A percentile compares a stretch with the other conserved stretches of the same genome.
phyloP scores from a whole-genome alignment of 1,284 basidiomycete genomes.

The Heliocybe sulcata region DNA sequence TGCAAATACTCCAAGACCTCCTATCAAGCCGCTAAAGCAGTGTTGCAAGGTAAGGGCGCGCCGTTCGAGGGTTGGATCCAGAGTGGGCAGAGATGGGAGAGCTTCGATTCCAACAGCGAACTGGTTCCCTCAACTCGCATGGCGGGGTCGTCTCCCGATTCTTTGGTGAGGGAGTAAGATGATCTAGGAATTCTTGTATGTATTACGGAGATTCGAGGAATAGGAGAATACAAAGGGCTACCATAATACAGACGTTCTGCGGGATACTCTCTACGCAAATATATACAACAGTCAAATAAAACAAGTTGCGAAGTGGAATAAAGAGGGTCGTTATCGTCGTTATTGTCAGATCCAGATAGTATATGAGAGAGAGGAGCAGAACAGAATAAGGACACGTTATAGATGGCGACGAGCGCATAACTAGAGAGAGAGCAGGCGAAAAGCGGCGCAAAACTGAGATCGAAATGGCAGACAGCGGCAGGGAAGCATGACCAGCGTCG shows the following conservation, averaged over 20 bases:
- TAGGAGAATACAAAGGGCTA: neutral
- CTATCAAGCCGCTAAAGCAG: constrained; percentile 18
- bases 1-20: constrained; percentile 3
- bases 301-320: no score
- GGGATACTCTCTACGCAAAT: neutral
- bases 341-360: neutral
- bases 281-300: neutral
- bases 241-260: neutral
- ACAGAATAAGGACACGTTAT: neutral
- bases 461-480: neutral
- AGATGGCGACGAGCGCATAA: neutral
- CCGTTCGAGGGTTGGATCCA: constrained; percentile 25
- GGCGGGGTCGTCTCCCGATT: neutral
- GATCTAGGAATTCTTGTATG: neutral
- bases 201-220: neutral
- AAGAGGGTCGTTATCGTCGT: neutral
- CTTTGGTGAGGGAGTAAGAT: neutral
- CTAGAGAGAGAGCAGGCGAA: neutral
- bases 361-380: neutral
- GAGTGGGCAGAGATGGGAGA: constrained; percentile 23
- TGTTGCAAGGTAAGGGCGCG: constrained; percentile 14
- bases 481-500: neutral
- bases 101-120: constrained; percentile 15
- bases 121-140: neutral
- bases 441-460: neutral